These are phyloP conservation scores for Aureobasidium sp. DNA, from an alignment of 2,329 filamentous ascomycete species.

Conservation along the genomic window DNA sequence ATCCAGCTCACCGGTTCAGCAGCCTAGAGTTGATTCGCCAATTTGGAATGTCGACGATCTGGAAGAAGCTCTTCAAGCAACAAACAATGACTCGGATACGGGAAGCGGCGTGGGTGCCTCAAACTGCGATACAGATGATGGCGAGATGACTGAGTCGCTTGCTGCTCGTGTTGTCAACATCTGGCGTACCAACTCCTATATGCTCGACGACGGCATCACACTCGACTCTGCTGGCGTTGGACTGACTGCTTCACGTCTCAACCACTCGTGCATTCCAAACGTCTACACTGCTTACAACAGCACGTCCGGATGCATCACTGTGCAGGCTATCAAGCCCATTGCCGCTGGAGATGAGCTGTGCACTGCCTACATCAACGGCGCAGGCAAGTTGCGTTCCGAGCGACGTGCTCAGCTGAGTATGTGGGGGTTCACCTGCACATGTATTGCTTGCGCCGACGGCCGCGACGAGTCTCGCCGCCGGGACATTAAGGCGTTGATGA, in stretches of 20 bases:
- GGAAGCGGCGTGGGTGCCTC: neutral
- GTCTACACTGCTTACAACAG: conserved; percentile 14
- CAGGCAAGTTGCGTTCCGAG: conserved; percentile 10
- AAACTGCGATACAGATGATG: neutral
- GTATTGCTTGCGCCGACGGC: conserved; percentile 19
- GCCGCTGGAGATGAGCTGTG: conserved; percentile 21
- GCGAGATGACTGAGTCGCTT: neutral
- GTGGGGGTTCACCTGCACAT: conserved; percentile 24
- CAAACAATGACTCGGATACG: neutral
- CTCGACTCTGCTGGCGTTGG: conserved; percentile 5
- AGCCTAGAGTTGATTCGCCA: neutral
- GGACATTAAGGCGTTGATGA: neutral
- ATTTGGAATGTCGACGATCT: neutral
- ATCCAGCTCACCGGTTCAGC: neutral
- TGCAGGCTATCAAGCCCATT: conserved; percentile 23
- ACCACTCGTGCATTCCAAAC: conserved; percentile 15
- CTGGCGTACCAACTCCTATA: conserved; percentile 4
- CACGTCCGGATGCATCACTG: conserved; percentile 10
- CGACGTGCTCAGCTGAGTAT: conserved; percentile 14
- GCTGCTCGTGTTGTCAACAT: conserved; percentile 2
- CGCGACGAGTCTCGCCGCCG: neutral
- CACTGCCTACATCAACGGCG: conserved; percentile 17
- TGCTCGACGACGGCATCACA: conserved; percentile 4
- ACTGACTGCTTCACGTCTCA: conserved; percentile 10
- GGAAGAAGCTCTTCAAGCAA: neutral